Conservation (phyloP, 176 grass and related monocot species). For the Phyllostachys edulis region DNA sequence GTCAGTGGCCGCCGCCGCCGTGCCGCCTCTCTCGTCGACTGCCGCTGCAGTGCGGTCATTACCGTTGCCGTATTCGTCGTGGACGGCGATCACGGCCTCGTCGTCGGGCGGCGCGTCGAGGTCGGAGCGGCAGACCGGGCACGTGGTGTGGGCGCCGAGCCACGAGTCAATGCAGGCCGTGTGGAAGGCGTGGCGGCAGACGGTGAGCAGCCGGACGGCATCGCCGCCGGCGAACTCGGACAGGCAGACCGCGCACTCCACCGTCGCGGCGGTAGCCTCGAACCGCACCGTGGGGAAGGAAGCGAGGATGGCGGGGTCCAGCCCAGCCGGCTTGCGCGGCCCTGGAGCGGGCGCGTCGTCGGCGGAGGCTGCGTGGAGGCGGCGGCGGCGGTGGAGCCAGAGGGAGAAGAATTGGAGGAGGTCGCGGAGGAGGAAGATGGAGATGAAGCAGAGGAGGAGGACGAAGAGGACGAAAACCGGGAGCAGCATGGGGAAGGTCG, state of each 20-base stretch:
- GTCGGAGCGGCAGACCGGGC: slow-evolving; percentile 55
- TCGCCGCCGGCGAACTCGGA: slow-evolving; percentile 48
- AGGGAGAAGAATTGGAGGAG: slow-evolving; percentile 61
- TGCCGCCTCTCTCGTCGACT: background rate
- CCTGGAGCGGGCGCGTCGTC: background rate
- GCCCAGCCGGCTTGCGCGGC: slow-evolving; percentile 37
- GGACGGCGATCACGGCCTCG: background rate
- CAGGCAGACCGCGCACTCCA: slow-evolving; percentile 69
- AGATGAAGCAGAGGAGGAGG: slow-evolving; percentile 62
- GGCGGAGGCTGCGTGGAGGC: slow-evolving; percentile 1
- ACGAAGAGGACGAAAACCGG: slow-evolving; percentile 53
- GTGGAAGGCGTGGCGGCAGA: slow-evolving; percentile 70
- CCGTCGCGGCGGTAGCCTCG: background rate
- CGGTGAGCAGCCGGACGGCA: slow-evolving; percentile 53
- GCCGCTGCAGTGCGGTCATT: background rate
- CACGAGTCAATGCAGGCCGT: slow-evolving; percentile 59
- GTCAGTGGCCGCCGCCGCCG: background rate
- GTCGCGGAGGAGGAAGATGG: slow-evolving; percentile 60
- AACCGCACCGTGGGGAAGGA: slow-evolving; percentile 46
- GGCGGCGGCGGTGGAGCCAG: slow-evolving; percentile 48
- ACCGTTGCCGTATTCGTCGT: background rate
- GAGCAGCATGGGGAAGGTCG: slow-evolving; percentile 47
- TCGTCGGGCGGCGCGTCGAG: slow-evolving; percentile 20
- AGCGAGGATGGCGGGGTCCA: slow-evolving; percentile 47
- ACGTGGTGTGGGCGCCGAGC: slow-evolving; percentile 55